phyloP scores from a whole-genome alignment of 805 yeast species.

The Candida yuanshanica region DNA sequence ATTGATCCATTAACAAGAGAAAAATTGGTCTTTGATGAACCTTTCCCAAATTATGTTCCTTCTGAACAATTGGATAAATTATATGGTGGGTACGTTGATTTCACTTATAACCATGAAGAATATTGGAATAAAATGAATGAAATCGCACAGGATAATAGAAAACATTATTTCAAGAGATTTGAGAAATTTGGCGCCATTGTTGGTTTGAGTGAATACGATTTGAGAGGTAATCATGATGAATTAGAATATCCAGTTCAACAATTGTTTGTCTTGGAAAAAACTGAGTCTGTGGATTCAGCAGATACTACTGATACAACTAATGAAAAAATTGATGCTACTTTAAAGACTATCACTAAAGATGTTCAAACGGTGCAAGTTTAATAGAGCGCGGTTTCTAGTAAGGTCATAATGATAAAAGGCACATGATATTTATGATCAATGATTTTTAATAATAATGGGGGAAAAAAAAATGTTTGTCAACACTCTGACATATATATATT shows the following conservation, averaged over 20 bases:
- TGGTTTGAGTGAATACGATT: conserved; percentile 78
- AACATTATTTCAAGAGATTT: conserved; percentile 59
- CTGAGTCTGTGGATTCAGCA: not conserved
- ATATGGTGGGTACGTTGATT: conserved; percentile 79
- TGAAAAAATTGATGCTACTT: not conserved
- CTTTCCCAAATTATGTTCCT: conserved; percentile 78
- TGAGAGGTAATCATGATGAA: conserved; percentile 41
- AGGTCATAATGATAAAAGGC: too few species aligned
- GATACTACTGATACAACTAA: not conserved
- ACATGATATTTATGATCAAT: too few species aligned
- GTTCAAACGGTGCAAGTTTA: not conserved
- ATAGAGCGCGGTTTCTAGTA: too few species aligned
- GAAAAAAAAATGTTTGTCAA: too few species aligned
- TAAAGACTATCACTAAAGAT: not conserved
- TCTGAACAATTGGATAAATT: conserved; percentile 70
- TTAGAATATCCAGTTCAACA: conserved; percentile 6
- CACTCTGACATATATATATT: too few species aligned
- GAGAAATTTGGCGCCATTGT: conserved; percentile 58
- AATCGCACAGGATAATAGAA: conserved; percentile 51
- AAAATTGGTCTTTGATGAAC: conserved; percentile 84
- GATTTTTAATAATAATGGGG: too few species aligned
- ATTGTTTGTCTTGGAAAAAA: not conserved
- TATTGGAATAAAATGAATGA: conserved; percentile 71
- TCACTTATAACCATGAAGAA: conserved; percentile 68
- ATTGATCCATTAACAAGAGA: conserved; percentile 93